phyloP scores from a whole-genome alignment of 768 basidiomycete genomes.

The Termitomyces titanicus region DNA sequence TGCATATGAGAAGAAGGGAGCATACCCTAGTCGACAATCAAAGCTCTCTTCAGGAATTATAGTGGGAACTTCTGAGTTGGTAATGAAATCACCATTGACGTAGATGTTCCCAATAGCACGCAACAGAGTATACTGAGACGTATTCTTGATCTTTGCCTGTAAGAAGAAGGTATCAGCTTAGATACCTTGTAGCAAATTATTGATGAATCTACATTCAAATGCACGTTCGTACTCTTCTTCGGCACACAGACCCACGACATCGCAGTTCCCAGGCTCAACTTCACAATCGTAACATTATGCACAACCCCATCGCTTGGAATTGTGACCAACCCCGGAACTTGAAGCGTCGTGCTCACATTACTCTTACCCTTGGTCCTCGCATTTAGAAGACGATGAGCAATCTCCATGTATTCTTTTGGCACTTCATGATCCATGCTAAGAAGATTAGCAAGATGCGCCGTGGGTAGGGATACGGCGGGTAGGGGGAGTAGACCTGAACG shows the following conservation, averaged over 20 bases:
- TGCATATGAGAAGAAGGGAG: background rate
- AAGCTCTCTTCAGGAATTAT: slow-evolving; percentile 28
- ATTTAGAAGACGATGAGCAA: background rate
- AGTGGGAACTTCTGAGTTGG: slow-evolving; percentile 18
- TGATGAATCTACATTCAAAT: slow-evolving; percentile 19
- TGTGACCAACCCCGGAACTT: slow-evolving; percentile 21
- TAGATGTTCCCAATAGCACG: slow-evolving; percentile 23
- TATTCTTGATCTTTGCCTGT: slow-evolving; percentile 26
- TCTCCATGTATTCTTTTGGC: no score
- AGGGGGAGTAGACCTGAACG: no score
- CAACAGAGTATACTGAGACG: slow-evolving; percentile 23
- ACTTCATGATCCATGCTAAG: no score
- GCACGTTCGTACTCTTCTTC: slow-evolving; percentile 21
- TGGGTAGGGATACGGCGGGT: no score
- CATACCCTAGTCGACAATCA: slow-evolving; percentile 27
- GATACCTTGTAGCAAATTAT: no score
- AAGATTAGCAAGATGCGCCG: no score
- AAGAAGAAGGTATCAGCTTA: background rate
- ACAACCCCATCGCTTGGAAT: no score
- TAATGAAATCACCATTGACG: slow-evolving; percentile 27
- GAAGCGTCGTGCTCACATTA: no score
- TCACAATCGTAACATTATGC: no score
- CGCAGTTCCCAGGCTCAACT: slow-evolving; percentile 17
- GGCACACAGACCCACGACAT: slow-evolving; percentile 28
- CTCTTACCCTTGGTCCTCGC: slow-evolving; percentile 8